Evolutionary conservation across 208 protist genomes (phyloP).

Genomic region (Crithidia sp.): DNA sequence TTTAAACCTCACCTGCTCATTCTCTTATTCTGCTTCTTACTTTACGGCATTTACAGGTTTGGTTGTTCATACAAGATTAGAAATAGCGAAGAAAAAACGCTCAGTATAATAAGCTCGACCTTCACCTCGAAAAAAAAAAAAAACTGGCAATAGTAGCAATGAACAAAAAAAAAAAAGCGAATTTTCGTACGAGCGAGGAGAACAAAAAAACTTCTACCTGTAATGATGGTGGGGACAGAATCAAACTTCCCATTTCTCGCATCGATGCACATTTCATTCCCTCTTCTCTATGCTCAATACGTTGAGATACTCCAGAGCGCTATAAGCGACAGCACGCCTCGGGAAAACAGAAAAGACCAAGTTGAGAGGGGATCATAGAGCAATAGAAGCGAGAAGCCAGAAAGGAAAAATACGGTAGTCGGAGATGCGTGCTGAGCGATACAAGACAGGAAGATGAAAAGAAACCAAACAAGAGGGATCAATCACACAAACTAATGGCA

Average conservation of each 20-base stretch:
- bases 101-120: background rate
- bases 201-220: no score
- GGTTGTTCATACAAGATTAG: background rate
- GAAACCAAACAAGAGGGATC: background rate
- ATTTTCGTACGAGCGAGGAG: background rate
- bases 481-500: background rate
- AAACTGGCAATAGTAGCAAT: background rate
- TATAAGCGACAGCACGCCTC: no score
- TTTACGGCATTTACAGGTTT: background rate
- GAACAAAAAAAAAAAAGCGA: background rate
- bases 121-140: background rate
- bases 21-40: no score
- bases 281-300: no score
- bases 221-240: no score
- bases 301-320: no score
- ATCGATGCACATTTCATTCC: no score
- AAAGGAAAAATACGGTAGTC: conserved; percentile 4
- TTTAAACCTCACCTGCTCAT: no score
- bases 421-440: background rate
- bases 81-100: background rate
- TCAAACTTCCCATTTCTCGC: no score
- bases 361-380: background rate
- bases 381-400: background rate
- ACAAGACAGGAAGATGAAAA: conserved; percentile 1
- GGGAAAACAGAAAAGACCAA: conserved; percentile 12